Conservation (phyloP, 139 green algal species). For the Chlorella vulgaris region DNA sequence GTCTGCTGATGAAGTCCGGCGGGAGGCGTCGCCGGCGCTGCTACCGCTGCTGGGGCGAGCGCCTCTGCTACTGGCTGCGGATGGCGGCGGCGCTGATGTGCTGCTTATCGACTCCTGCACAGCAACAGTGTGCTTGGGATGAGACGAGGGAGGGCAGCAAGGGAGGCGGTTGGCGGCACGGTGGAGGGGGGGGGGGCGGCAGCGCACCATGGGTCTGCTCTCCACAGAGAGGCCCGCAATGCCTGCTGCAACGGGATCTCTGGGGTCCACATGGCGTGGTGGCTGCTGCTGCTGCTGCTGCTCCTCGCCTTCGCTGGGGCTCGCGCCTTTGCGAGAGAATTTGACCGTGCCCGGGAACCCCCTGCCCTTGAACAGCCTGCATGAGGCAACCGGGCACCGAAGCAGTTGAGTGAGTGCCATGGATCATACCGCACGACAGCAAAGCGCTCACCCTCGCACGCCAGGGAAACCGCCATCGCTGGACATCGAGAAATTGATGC, state of each 20-base stretch:
- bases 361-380: conserved; percentile 26
- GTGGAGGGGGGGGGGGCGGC: no score
- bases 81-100: not conserved
- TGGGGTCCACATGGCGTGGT: not conserved
- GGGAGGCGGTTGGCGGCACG: not conserved
- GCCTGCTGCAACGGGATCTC: not conserved
- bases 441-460: not conserved
- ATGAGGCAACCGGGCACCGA: not conserved
- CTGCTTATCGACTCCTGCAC: conserved; percentile 23
- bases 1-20: not conserved
- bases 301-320: not conserved
- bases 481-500: no score
- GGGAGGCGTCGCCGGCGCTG: not conserved
- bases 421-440: not conserved
- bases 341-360: conserved; percentile 37
- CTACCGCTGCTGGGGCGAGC: not conserved
- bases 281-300: not conserved
- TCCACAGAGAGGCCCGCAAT: conserved; percentile 1
- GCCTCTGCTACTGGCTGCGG: not conserved
- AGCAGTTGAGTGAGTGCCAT: no score
- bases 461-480: no score
- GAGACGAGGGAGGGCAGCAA: not conserved
- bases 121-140: not conserved
- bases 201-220: conserved; percentile 18
- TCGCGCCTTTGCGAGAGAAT: conserved; percentile 7